Percentiles rank a stretch among this genome's conserved stretches.
Evolutionary conservation across 2,329 filamentous ascomycete genomes (phyloP).

Genomic region (Nakataea oryzae): DNA sequence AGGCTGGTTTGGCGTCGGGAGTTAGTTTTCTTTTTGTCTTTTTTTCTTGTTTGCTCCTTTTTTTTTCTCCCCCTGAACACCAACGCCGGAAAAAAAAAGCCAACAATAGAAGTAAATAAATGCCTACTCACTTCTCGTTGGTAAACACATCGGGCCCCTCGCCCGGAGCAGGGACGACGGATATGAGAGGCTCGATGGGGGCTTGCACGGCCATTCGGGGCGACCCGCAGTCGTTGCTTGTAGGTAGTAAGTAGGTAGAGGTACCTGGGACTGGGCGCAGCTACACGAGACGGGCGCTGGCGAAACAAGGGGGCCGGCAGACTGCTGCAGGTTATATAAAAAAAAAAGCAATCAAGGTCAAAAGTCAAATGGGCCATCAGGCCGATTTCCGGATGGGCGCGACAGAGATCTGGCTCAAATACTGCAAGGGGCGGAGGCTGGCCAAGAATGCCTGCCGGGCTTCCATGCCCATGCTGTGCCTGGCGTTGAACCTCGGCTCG

Average conservation of each 20-base stretch:
- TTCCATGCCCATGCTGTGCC: no score
- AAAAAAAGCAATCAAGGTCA: no score
- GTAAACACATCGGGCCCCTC: conserved; percentile 1
- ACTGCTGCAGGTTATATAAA: no score
- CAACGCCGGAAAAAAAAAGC: background rate
- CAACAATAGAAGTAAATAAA: background rate
- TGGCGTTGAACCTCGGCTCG: background rate
- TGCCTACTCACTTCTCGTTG: background rate
- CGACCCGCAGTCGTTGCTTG: no score
- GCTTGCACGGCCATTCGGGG: background rate
- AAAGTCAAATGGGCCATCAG: background rate
- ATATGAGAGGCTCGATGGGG: conserved; percentile 1
- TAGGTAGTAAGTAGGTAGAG: no score
- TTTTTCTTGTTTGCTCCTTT: no score
- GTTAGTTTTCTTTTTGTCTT: background rate
- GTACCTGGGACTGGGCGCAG: no score
- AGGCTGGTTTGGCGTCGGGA: background rate
- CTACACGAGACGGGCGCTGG: no score
- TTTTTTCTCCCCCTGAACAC: no score
- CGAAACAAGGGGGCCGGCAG: no score
- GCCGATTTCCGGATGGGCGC: no score
- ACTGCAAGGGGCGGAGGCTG: no score
- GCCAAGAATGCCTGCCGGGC: background rate
- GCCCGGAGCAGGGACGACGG: background rate
- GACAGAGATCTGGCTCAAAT: background rate